Percentiles rank a stretch among this genome's conserved stretches.
Conservation (phyloP, 352 stramenopile species). For the Phytophthora constricta region DNA sequence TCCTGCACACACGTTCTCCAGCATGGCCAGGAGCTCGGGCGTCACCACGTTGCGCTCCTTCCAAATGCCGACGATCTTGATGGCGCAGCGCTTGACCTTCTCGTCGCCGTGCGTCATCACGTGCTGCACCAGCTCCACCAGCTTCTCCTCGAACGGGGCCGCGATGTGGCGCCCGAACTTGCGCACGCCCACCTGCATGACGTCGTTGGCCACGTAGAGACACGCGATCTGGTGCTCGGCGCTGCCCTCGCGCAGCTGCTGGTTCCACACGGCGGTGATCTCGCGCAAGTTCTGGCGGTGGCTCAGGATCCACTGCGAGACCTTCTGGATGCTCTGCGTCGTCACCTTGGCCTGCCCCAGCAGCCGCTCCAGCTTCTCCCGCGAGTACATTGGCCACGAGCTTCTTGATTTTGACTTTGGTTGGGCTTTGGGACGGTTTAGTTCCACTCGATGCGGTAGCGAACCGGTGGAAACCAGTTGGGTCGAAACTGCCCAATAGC, state of each 20-base stretch:
- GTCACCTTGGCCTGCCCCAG: slow-evolving; percentile 76
- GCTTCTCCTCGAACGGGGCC: slow-evolving; percentile 59
- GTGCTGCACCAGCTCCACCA: slow-evolving; percentile 66
- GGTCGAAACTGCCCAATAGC: too few relatives aligned
- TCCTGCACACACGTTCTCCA: slow-evolving; percentile 80
- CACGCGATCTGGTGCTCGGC: slow-evolving; percentile 82
- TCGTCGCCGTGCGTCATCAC: slow-evolving; percentile 75
- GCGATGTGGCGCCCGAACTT: slow-evolving; percentile 80
- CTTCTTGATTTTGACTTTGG: not conserved
- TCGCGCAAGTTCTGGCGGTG: slow-evolving; percentile 60
- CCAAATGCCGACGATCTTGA: slow-evolving; percentile 90
- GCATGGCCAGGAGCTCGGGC: slow-evolving; percentile 53
- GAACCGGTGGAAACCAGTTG: too few relatives aligned
- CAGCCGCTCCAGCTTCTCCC: slow-evolving; percentile 71
- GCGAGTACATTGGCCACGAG: slow-evolving; percentile 40
- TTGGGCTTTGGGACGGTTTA: not conserved
- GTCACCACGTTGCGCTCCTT: slow-evolving; percentile 77
- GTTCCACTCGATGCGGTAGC: not conserved
- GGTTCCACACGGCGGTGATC: slow-evolving; percentile 69
- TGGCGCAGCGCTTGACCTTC: slow-evolving; percentile 85
- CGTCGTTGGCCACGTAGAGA: slow-evolving; percentile 87
- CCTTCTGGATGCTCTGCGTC: slow-evolving; percentile 85
- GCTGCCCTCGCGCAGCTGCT: slow-evolving; percentile 54
- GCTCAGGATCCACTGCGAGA: slow-evolving; percentile 81
- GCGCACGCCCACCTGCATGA: slow-evolving; percentile 85